phyloP scores from a whole-genome alignment of 2,329 filamentous ascomycete genomes.

The Penicillium sp. region DNA sequence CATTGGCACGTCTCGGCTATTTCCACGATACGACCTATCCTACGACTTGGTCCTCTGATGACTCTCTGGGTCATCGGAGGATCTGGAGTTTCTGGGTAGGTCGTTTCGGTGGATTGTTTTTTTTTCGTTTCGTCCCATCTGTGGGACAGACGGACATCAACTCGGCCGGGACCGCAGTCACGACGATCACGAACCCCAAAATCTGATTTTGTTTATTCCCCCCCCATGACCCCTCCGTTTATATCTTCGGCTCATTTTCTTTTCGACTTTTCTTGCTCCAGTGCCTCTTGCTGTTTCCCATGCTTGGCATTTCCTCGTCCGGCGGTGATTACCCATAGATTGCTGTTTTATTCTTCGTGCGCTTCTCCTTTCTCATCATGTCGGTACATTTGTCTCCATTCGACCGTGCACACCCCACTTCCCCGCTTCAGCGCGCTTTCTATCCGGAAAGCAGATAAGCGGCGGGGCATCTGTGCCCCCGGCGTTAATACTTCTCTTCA shows the following conservation, averaged over 20 bases:
- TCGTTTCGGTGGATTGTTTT: conserved; percentile 18
- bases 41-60: background rate
- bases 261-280: conserved; percentile 27
- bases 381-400: conserved; percentile 34
- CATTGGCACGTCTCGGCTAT: conserved; percentile 28
- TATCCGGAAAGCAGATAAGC: background rate
- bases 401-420: conserved; percentile 7
- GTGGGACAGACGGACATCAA: background rate
- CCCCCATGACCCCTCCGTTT: conserved; percentile 31
- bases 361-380: conserved; percentile 29
- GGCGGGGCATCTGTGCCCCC: conserved; percentile 14
- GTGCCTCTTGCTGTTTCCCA: conserved; percentile 29
- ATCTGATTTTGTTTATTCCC: conserved; percentile 30
- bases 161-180: conserved; percentile 32
- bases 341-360: conserved; percentile 31
- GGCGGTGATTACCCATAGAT: conserved; percentile 43
- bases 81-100: background rate
- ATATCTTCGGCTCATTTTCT: conserved; percentile 39
- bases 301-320: conserved; percentile 41
- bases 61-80: background rate
- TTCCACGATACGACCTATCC: conserved; percentile 14
- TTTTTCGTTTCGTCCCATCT: background rate
- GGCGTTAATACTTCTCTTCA: conserved; percentile 31
- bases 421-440: background rate
- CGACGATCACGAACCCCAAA: conserved; percentile 39